These are phyloP conservation scores for Rhinocladiella mackenziei DNA, from an alignment of 2,329 filamentous ascomycete genomes.

Conservation along the genomic window DNA sequence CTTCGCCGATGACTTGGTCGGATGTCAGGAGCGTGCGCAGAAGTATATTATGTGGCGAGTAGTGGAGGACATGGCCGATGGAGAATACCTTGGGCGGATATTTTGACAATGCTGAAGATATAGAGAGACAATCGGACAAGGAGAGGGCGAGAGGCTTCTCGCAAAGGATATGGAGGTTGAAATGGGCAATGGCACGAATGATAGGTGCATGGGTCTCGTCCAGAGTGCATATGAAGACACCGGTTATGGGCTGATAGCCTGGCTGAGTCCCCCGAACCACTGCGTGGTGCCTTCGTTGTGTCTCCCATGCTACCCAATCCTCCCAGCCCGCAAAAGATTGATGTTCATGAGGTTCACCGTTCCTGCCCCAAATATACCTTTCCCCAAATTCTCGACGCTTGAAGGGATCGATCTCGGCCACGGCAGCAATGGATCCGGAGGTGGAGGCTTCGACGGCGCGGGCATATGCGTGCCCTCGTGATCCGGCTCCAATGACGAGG, in stretches of 20 bases:
- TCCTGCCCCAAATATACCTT: slow-evolving; percentile 66
- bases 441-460: slow-evolving; percentile 56
- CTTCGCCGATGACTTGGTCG: slow-evolving; percentile 73
- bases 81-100: slow-evolving; percentile 62
- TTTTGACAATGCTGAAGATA: slow-evolving; percentile 29
- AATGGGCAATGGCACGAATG: slow-evolving; percentile 65
- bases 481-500: slow-evolving; percentile 77
- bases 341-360: slow-evolving; percentile 49
- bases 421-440: slow-evolving; percentile 57
- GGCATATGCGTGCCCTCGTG: slow-evolving; percentile 71
- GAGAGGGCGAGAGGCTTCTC: slow-evolving; percentile 90
- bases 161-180: slow-evolving; percentile 77
- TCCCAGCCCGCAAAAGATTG: slow-evolving; percentile 71
- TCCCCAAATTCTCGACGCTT: slow-evolving; percentile 69
- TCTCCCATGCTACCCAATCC: slow-evolving; percentile 68
- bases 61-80: slow-evolving; percentile 88
- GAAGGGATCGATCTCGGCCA: slow-evolving; percentile 76
- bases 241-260: slow-evolving; percentile 48
- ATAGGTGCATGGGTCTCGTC: slow-evolving; percentile 87
- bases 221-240: slow-evolving; percentile 68
- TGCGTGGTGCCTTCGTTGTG: slow-evolving; percentile 53
- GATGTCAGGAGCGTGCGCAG: slow-evolving; percentile 73
- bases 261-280: slow-evolving; percentile 41
- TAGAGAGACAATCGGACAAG: slow-evolving; percentile 67
- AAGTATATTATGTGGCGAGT: slow-evolving; percentile 87